These are phyloP conservation scores for Thermomucor indicae-seudaticae DNA, from an alignment of 371 early-diverging fungal genomes.

Conservation along the genomic window DNA sequence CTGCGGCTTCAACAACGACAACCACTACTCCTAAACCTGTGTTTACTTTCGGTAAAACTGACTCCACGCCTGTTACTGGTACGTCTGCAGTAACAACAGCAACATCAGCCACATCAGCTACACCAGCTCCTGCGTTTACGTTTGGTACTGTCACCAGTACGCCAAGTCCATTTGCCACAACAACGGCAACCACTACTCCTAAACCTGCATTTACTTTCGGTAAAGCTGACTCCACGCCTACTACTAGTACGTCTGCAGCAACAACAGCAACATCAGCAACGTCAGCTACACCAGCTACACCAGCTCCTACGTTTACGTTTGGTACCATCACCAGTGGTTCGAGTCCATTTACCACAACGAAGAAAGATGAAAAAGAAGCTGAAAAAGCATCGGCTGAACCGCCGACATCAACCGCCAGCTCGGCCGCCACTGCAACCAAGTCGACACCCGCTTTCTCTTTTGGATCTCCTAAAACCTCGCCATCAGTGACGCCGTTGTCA, in stretches of 20 bases:
- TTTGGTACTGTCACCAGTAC: not conserved
- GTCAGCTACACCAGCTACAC: not conserved
- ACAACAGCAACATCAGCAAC: not conserved
- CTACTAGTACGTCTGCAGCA: not conserved
- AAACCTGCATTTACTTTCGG: not conserved
- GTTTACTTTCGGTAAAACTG: constrained; percentile 3
- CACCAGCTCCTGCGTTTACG: constrained; percentile 4
- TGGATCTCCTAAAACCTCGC: not conserved
- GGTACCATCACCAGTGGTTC: not conserved
- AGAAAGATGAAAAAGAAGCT: too few relatives aligned
- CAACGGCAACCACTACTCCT: not conserved
- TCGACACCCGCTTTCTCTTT: constrained; percentile 1
- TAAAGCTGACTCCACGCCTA: not conserved
- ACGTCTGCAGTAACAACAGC: not conserved
- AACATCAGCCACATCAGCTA: constrained; percentile 6
- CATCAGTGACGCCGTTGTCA: not conserved
- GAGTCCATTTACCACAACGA: not conserved
- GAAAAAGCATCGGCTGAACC: too few relatives aligned
- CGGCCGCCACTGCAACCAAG: not conserved
- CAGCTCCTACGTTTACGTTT: constrained; percentile 1
- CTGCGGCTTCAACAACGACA: not conserved
- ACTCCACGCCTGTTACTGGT: constrained; percentile 2
- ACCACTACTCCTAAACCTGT: not conserved
- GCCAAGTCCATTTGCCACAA: not conserved
- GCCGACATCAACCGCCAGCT: not conserved